Evolutionary conservation across 176 grass and related monocot genomes (phyloP).

Genomic region (Avena eriantha): DNA sequence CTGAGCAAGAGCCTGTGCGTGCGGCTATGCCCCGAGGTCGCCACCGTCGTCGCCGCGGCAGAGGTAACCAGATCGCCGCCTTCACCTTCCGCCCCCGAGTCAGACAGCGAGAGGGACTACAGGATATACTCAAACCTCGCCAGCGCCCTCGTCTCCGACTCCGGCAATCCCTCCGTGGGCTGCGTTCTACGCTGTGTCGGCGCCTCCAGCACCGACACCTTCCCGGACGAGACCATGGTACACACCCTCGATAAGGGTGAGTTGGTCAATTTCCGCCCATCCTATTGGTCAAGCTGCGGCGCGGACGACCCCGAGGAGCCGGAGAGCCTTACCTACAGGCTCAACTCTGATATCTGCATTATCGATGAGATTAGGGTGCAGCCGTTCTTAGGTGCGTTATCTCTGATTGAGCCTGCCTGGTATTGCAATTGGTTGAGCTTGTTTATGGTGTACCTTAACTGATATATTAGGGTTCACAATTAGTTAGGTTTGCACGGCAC

Average conservation of each 20-base stretch:
- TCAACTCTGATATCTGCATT: constrained; percentile 58
- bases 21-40: constrained; percentile 64
- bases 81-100: constrained; percentile 31
- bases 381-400: constrained; percentile 68
- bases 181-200: constrained; percentile 62
- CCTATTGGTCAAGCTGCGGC: constrained; percentile 94
- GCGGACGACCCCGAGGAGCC: constrained; percentile 50
- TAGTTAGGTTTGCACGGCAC: neutral
- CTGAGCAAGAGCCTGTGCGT: constrained; percentile 69
- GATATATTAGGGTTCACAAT: neutral
- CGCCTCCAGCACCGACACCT: constrained; percentile 91
- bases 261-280: constrained; percentile 23
- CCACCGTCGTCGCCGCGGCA: constrained; percentile 53
- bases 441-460: neutral
- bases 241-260: constrained; percentile 62
- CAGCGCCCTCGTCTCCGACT: constrained; percentile 54
- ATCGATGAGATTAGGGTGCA: constrained; percentile 70
- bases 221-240: constrained; percentile 68
- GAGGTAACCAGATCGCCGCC: constrained; percentile 41
- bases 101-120: constrained; percentile 63
- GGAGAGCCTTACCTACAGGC: constrained; percentile 79
- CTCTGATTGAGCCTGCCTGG: neutral
- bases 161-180: constrained; percentile 37
- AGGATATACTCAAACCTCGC: constrained; percentile 62
- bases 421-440: neutral